Conservation (phyloP, 345 rosid species). For the Adansonia digitata region DNA sequence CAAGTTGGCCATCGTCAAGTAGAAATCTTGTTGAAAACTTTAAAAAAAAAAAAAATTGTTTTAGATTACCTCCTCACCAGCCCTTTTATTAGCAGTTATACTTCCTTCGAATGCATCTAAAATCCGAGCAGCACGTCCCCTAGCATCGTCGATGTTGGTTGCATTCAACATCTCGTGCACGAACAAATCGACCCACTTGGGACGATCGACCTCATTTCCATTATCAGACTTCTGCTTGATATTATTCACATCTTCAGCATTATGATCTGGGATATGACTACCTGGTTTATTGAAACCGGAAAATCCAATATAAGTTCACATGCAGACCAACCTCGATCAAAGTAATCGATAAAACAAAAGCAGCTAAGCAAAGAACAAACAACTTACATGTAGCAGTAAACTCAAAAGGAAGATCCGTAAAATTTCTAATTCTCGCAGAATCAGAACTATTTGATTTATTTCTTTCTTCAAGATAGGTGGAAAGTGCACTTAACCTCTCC, state of each 20-base stretch:
- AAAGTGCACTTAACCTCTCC: not conserved
- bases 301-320: not conserved
- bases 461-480: not conserved
- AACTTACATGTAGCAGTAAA: constrained; percentile 2
- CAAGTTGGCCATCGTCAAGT: not conserved
- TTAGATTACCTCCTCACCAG: not conserved
- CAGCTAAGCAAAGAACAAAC: not conserved
- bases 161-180: constrained; percentile 5
- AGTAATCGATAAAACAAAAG: not conserved
- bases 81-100: not conserved
- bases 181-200: constrained; percentile 3
- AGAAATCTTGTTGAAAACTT: not conserved
- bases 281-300: not conserved
- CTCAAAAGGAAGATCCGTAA: not conserved
- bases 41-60: not conserved
- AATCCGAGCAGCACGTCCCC: not conserved
- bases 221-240: not conserved
- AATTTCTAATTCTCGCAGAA: not conserved
- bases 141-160: not conserved
- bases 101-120: not conserved
- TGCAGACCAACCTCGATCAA: not conserved
- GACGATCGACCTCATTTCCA: not conserved
- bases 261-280: not conserved
- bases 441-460: not conserved
- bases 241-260: not conserved